Base-by-base conservation (phyloP, 1,284 basidiomycete species). In the Apiotrichum mycotoxinovorans region DNA sequence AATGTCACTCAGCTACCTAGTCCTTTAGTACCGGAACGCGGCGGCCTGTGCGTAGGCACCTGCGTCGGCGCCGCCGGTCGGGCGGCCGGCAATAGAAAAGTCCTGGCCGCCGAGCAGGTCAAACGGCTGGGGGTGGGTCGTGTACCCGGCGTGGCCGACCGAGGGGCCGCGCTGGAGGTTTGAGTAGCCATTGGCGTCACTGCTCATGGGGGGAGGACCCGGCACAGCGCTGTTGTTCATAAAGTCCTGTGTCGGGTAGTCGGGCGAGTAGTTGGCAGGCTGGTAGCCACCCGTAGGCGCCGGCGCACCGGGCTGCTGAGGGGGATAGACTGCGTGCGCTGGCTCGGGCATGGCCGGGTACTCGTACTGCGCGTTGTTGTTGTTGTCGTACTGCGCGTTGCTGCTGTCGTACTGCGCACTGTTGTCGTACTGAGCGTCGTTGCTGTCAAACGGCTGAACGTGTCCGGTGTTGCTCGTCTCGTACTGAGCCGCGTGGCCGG, bases 41-140 rank as follows among this genome's bases (percentile, higher is more conserved):
- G 73, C 70, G 5, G 73, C 73, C 62, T 74, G 72, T 25, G 73
- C 70, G 53, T 74, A 74, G 49, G 71, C 51, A 14, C 60, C 53
- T 26, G 47, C 59, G 23, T 38, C 48, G n/a, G 42, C 34, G 20
- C 66, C 68, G 22, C 67, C 71, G 1, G 73, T 75, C 2, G 73
- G 73, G 58, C 73, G 60, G 44, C 71, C 71, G 20, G 67, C 35
- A 8, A 62, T 25, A 15, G 46, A 38, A 51, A 62, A 62, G 48
- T 62, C 60, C 11, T 53, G 30, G 38, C 54, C 52, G 30, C 38
- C 41, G 23, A 58, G 33, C 22, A 54, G 54, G 38, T 58, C 53
- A 34, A 52, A 52, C n/a, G 45, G 44, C 26, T 14, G 7, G 3
- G 47, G 38, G 25, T 30, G 17, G 26, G 26, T 8, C 17, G n/a